phyloP scores from a whole-genome alignment of 2,329 filamentous ascomycete species.

The Aspergillus melleus region DNA sequence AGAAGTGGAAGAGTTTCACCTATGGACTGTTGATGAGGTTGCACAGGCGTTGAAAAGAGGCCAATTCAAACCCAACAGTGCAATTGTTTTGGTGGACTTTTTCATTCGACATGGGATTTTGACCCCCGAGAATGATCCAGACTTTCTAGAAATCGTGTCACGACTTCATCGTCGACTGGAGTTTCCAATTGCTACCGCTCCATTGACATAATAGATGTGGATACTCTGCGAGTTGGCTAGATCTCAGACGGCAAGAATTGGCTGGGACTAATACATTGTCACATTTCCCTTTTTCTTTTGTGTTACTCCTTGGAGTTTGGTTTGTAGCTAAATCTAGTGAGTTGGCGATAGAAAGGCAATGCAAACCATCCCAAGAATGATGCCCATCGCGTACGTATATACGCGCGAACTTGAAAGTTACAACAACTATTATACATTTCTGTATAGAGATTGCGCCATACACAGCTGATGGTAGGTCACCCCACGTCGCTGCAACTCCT shows the following conservation, averaged over 20 bases:
- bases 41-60: slow-evolving; percentile 23
- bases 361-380: too few relatives aligned
- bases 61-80: slow-evolving; percentile 33
- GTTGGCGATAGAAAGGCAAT: too few relatives aligned
- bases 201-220: background rate
- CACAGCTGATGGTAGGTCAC: background rate
- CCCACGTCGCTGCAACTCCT: background rate
- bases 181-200: background rate
- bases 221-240: background rate
- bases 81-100: slow-evolving; percentile 34
- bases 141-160: slow-evolving; percentile 31
- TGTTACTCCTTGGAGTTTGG: too few relatives aligned
- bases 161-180: slow-evolving; percentile 28
- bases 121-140: slow-evolving; percentile 27
- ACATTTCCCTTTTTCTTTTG: too few relatives aligned
- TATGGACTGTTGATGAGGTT: slow-evolving; percentile 29
- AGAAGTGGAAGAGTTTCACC: slow-evolving; percentile 32
- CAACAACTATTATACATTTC: too few relatives aligned
- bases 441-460: background rate
- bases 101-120: slow-evolving; percentile 35
- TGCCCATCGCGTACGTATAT: too few relatives aligned
- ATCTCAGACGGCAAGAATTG: too few relatives aligned
- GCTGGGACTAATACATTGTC: too few relatives aligned
- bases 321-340: too few relatives aligned
- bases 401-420: too few relatives aligned